Evolutionary conservation across 225 moss, liverwort and hornwort genomes (phyloP), one percentile per base, ranked within the genome.

Genomic region (Polytrichum commune): DNA sequence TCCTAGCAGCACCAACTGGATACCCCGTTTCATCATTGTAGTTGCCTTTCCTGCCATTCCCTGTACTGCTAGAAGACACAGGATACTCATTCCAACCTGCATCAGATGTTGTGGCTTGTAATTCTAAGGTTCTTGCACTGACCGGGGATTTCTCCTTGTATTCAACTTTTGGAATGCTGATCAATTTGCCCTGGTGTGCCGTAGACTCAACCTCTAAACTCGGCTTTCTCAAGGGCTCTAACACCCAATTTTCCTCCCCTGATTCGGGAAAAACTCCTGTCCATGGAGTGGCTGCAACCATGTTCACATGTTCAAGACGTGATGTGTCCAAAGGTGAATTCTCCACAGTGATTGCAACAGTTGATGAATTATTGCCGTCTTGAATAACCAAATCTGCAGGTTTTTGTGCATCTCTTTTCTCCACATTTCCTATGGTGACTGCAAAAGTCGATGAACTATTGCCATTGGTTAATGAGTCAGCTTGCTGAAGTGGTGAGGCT

Each of bases 1-100:
- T 46, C 86, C 86, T 83, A 81, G 64, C 68, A 73, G 54, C 64
- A 68, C 65, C 75, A 25, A 70, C 65, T 54, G 65, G 71, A 46
- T 72, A 73, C 57, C 56, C 64, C 33, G 27, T 56, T 76, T 68
- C 57, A 71, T 68, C 64, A 67, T 71, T 33, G 61, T 71, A 65
- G 38, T 69, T 72, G 70, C 77, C 75, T 25, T 46, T 29, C 30
- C 71, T 64, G 68, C 53, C 55, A 29, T 73, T 80, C 65, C 66
- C 72, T 26, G 24, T 65, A 19, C 70, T 56, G 69, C 63, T 32
- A 62, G 67, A 66, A 63, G 68, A 67, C 60, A 46, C 71, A 60
- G 78, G 27, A 54, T 65, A 67, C 13, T 76, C 73, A 54, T 73
- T 76, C 83, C 72, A 73, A 27, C 70, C 73, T 25, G 56, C 69